These are phyloP conservation scores for Pichia sp. DNA, from an alignment of 1,139 yeast genomes.

Conservation along the genomic window DNA sequence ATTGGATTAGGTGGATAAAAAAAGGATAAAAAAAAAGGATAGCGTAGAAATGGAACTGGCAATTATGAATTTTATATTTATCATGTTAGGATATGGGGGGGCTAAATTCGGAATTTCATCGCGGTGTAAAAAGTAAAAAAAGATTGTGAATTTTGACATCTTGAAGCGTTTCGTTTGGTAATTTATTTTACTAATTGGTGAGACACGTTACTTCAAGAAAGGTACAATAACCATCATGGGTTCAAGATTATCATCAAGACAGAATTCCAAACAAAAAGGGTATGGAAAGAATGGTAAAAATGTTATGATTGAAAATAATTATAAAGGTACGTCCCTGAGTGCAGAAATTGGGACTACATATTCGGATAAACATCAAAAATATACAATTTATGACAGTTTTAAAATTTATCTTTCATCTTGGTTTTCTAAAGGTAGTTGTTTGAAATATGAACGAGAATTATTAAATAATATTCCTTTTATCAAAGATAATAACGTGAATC, in stretches of 20 bases:
- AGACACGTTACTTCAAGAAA: too few relatives aligned
- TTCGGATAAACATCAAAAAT: neutral
- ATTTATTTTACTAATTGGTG: too few relatives aligned
- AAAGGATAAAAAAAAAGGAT: neutral
- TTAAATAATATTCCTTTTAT: slow-evolving; percentile 48
- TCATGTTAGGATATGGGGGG: neutral
- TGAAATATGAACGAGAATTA: slow-evolving; percentile 37
- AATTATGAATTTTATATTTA: neutral
- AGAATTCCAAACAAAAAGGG: neutral
- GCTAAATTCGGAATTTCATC: neutral
- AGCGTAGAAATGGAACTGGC: neutral
- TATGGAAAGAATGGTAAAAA: too few relatives aligned
- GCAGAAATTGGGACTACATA: slow-evolving; percentile 2
- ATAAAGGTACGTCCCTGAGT: slow-evolving; percentile 2
- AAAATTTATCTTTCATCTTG: slow-evolving; percentile 1
- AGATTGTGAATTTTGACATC: too few relatives aligned
- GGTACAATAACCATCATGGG: neutral
- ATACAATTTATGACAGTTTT: neutral
- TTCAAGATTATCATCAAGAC: neutral
- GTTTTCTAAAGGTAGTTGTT: slow-evolving; percentile 1
- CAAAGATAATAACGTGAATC: slow-evolving; percentile 43
- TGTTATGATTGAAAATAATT: neutral
- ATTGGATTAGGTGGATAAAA: neutral
- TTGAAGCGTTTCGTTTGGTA: too few relatives aligned
- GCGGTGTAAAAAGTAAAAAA: neutral